A percentile compares a stretch with the other conserved stretches of the same genome.
Conservation (phyloP, 805 yeast species). For the Vanderwaltozyma yarrowii region DNA sequence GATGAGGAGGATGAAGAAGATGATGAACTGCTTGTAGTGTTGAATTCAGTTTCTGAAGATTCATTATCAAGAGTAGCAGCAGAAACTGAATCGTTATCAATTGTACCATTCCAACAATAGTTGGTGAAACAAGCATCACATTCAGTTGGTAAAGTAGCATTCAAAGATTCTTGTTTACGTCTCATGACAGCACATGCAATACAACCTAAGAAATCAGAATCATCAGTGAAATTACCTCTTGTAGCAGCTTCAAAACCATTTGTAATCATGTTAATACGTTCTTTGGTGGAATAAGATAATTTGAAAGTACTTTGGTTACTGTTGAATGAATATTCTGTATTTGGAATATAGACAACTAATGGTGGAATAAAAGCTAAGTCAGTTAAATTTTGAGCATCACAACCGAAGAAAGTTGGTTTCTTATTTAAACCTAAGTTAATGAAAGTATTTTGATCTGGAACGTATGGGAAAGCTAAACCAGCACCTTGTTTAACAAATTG, state of each 20-base stretch:
- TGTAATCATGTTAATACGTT: conserved; percentile 47
- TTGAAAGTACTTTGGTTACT: conserved; percentile 69
- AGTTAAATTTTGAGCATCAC: conserved; percentile 57
- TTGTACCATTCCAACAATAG: conserved; percentile 57
- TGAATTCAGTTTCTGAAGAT: not conserved
- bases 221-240: conserved; percentile 56
- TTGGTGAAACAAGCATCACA: conserved; percentile 61
- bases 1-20: conserved; percentile 1
- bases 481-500: conserved; percentile 44
- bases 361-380: conserved; percentile 51
- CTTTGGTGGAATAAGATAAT: conserved; percentile 49
- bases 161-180: conserved; percentile 64
- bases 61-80: conserved; percentile 1
- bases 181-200: conserved; percentile 76
- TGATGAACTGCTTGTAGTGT: not conserved
- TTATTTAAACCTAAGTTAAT: conserved; percentile 49
- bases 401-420: conserved; percentile 75
- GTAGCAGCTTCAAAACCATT: conserved; percentile 73
- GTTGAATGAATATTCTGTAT: conserved; percentile 51
- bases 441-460: conserved; percentile 62
- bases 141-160: conserved; percentile 49
- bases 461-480: conserved; percentile 66
- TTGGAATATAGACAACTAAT: conserved; percentile 67
- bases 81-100: conserved; percentile 20
- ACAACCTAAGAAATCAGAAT: conserved; percentile 61